Percentiles rank a stretch among this genome's conserved stretches.
phyloP scores from a whole-genome alignment of 2,329 filamentous ascomycete genomes.

The Dothidotthia symphoricarpi region DNA sequence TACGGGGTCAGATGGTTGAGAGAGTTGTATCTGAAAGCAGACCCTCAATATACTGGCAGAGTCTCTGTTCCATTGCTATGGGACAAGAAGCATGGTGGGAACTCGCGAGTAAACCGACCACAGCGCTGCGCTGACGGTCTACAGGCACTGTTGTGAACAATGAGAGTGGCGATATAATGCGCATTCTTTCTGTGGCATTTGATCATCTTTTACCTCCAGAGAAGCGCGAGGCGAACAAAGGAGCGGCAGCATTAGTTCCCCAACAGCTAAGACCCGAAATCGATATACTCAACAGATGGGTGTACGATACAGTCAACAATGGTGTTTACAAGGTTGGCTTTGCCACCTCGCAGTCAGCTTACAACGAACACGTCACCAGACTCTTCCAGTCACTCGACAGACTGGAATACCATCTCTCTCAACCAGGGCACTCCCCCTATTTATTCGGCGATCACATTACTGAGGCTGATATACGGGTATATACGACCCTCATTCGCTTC shows the following conservation, averaged over 20 bases:
- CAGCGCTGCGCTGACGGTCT: conserved; percentile 3
- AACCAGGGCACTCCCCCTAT: conserved; percentile 57
- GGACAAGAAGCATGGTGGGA: conserved; percentile 58
- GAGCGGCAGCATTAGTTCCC: conserved; percentile 66
- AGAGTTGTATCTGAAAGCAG: conserved; percentile 69
- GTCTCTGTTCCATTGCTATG: conserved; percentile 80
- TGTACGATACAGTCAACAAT: conserved; percentile 62
- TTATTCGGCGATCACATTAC: conserved; percentile 66
- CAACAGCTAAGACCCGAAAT: conserved; percentile 63
- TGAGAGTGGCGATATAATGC: conserved; percentile 37
- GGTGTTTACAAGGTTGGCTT: conserved; percentile 68
- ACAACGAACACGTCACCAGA: conserved; percentile 68
- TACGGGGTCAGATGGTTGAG: conserved; percentile 44
- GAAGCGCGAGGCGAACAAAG: conserved; percentile 55
- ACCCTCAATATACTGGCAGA: conserved; percentile 54
- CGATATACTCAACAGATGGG: conserved; percentile 77
- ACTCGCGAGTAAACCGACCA: too few species aligned
- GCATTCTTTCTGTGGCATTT: conserved; percentile 35
- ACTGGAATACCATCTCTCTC: conserved; percentile 67
- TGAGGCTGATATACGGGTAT: conserved; percentile 51
- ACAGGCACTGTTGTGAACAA: conserved; percentile 38
- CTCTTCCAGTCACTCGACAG: conserved; percentile 78
- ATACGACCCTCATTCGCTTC: conserved; percentile 61
- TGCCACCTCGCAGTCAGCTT: conserved; percentile 78
- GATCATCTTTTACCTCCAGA: conserved; percentile 40